A percentile compares a stretch with the other conserved stretches of the same genome.
phyloP scores from a whole-genome alignment of 768 basidiomycete genomes.

The Lactarius akahatsu region DNA sequence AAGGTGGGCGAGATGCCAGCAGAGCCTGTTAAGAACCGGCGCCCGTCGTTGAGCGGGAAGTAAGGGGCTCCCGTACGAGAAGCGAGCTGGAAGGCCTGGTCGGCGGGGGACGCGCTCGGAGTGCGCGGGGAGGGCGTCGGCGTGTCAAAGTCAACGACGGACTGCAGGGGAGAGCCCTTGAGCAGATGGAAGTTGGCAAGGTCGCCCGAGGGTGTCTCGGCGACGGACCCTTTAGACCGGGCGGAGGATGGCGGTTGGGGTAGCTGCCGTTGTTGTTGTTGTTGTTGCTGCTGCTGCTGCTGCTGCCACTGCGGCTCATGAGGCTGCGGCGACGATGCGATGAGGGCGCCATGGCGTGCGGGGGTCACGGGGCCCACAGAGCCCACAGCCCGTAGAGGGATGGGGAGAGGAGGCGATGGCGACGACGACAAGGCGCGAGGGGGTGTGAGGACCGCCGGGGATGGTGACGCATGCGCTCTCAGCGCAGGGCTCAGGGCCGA shows the following conservation, averaged over 20 bases:
- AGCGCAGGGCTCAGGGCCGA: background rate
- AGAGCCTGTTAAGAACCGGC: slow-evolving; percentile 11
- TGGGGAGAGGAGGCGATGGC: background rate
- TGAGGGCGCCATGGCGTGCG: background rate
- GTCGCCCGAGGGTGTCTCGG: slow-evolving; percentile 31
- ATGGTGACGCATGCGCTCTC: background rate
- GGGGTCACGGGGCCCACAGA: slow-evolving; percentile 21
- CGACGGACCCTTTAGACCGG: slow-evolving; percentile 25
- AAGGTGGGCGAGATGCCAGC: slow-evolving; percentile 14
- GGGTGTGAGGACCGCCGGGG: background rate
- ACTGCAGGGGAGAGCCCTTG: slow-evolving; percentile 26
- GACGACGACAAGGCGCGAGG: background rate
- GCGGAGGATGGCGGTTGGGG: slow-evolving; percentile 17
- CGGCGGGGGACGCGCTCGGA: slow-evolving; percentile 23
- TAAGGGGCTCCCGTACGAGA: background rate
- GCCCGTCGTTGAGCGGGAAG: slow-evolving; percentile 4
- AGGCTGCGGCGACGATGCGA: background rate
- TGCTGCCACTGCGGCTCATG: background rate
- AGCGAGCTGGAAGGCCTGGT: slow-evolving; percentile 11
- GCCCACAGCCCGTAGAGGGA: background rate
- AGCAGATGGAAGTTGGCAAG: slow-evolving; percentile 29
- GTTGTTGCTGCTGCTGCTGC: background rate
- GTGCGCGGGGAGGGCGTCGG: slow-evolving; percentile 29
- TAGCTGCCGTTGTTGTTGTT: background rate
- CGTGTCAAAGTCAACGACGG: slow-evolving; percentile 24